These are phyloP conservation scores for Neotropicomus parvogracilis DNA, from an alignment of 1,284 basidiomycete species.

Conservation along the genomic window DNA sequence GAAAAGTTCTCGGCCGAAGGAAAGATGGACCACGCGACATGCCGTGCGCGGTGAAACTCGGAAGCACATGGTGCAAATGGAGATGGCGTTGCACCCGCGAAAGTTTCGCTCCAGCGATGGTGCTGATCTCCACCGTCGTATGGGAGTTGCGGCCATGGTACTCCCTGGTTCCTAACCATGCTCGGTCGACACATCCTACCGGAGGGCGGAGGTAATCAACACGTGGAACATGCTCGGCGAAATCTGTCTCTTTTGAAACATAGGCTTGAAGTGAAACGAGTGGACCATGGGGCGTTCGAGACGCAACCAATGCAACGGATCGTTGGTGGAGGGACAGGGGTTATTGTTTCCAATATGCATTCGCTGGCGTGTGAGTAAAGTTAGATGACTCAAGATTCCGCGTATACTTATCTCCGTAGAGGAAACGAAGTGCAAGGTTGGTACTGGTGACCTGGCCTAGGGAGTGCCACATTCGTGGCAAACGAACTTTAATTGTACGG, in stretches of 20 bases:
- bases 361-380: neutral
- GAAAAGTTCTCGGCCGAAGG: conserved; percentile 1
- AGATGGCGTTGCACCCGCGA: conserved; percentile 20
- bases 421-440: neutral
- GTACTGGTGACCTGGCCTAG: conserved; percentile 1
- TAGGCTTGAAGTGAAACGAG: conserved; percentile 6
- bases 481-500: neutral
- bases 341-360: neutral
- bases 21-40: conserved; percentile 22
- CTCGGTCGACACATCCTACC: neutral
- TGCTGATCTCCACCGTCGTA: neutral
- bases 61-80: conserved; percentile 12
- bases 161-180: neutral
- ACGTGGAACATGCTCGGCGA: conserved; percentile 17
- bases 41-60: conserved; percentile 10
- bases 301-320: conserved; percentile 1
- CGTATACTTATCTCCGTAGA: neutral
- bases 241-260: conserved; percentile 13
- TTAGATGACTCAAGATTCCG: neutral
- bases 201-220: conserved; percentile 7
- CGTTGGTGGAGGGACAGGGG: conserved; percentile 2
- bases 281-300: conserved; percentile 1
- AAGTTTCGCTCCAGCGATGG: conserved; percentile 17
- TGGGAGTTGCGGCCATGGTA: neutral
- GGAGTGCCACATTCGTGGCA: conserved; percentile 5